Conservation (phyloP, 1,139 yeast species). For the Pneumocystis jirovecii region DNA sequence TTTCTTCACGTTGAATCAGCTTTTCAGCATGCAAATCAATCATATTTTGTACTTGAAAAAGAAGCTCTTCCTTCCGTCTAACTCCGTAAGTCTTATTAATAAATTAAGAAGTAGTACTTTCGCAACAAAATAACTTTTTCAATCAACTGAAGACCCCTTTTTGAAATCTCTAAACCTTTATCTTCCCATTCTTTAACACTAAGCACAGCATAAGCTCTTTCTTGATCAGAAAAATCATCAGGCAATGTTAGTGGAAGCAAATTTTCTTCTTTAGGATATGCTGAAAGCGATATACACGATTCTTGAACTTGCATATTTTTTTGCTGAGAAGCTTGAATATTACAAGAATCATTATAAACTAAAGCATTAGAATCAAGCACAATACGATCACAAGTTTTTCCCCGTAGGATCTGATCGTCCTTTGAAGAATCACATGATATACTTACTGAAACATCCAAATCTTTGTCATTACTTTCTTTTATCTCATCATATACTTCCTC, state of each 20-base stretch:
- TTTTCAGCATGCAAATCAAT: background rate
- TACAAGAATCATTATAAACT: background rate
- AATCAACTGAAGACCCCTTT: background rate
- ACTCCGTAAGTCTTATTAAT: background rate
- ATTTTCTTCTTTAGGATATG: background rate
- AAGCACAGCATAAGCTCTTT: background rate
- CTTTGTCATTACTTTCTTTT: background rate
- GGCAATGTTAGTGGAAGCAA: background rate
- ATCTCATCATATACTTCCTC: background rate
- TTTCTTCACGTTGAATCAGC: background rate
- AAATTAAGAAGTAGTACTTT: background rate
- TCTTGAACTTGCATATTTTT: background rate
- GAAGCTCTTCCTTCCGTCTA: background rate
- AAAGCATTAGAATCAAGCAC: background rate
- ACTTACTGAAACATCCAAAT: background rate
- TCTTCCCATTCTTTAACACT: background rate
- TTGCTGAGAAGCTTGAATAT: background rate
- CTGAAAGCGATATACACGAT: background rate
- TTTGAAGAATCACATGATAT: background rate
- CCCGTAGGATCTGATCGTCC: background rate
- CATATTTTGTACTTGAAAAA: background rate
- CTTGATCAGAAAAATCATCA: conserved; percentile 1
- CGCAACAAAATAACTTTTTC: background rate
- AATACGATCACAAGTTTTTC: background rate
- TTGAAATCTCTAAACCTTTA: background rate